Percentiles rank a stretch among this genome's conserved stretches.
Conservation (phyloP, 1,139 yeast species). For the Blastobotrys buckinghamii region DNA sequence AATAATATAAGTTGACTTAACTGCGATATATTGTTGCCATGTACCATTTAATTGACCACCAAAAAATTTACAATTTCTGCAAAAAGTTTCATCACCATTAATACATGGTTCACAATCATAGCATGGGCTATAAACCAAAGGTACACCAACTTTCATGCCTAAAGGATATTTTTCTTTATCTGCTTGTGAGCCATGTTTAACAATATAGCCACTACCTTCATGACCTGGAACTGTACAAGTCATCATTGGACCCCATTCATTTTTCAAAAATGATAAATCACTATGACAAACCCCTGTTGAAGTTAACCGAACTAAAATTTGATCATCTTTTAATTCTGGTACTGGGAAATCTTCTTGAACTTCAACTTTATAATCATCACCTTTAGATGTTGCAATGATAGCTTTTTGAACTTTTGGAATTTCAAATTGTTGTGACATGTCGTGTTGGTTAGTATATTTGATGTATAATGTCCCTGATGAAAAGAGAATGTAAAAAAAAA, state of each 20-base stretch:
- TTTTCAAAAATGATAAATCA: conserved; percentile 28
- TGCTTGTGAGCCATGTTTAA: conserved; percentile 22
- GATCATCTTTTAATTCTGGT: conserved; percentile 25
- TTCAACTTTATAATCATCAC: conserved; percentile 17
- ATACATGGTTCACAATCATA: conserved; percentile 21
- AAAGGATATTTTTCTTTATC: conserved; percentile 18
- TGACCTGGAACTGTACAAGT: conserved; percentile 35
- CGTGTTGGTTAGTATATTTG: too few species aligned
- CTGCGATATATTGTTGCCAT: conserved; percentile 71
- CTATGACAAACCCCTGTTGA: conserved; percentile 38
- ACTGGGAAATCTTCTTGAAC: conserved; percentile 27
- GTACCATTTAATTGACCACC: conserved; percentile 73
- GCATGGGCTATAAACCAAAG: conserved; percentile 22
- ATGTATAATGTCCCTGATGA: too few species aligned
- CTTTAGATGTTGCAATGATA: conserved; percentile 17
- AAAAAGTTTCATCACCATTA: conserved; percentile 20
- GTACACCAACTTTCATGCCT: conserved; percentile 25
- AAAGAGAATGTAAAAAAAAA: too few species aligned
- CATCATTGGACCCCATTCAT: conserved; percentile 47
- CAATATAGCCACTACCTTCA: conserved; percentile 27
- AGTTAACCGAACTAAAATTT: conserved; percentile 27
- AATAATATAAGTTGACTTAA: conserved; percentile 75
- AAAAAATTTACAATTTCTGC: conserved; percentile 26
- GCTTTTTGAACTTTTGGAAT: conserved; percentile 28
- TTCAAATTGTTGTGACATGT: not conserved